Evolutionary conservation across 306 rosid genomes (phyloP), one percentile per base, ranked within the genome.

Genomic region (Datisca glomerata): DNA sequence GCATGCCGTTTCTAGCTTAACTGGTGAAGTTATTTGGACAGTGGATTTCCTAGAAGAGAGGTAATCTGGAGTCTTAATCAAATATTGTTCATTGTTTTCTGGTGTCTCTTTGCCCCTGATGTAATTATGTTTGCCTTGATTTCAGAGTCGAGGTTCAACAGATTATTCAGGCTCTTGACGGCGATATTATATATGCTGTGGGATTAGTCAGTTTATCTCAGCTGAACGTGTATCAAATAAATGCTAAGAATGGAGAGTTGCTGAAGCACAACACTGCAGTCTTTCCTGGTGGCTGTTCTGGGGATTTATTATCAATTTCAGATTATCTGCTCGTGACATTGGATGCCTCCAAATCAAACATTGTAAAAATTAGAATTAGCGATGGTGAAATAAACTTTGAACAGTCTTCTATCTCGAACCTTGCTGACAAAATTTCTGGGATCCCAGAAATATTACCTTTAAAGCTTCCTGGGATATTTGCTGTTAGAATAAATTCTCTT

Each of bases 11-110:
- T 84, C 98, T 23, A 36, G 84, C 63, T 62, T 80, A 41, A 83
- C 75, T 21, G 98, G 98, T 20, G 80, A 75, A 49, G 55, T 75
- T 66, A 68, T 84, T 43, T 91, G 96, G 98, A 78, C 37, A 65
- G 73, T 68, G 50, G 86, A 84, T 67, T 55, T 84, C 66, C 49
- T 69, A 6, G 60, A 59, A 40, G 81, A 84, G 66, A 80, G 94
- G 96, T 91, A 68, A 40, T 46, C 43, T 47, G 43, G 48, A 41
- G 33, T 57, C 51, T 49, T 23, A 34, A 52, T 19, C 9, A 8
- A 33, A 37, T n/a, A 16, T 32, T 17, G 18, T 44, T 13, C 12
- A 45, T 20, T 57, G 48, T 57, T 24, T 42, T 56, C 43, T 17
- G 8, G 10, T 55, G 19, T 51, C 23, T 3, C 33, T 33, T 23